Conservation (phyloP, 2,329 filamentous ascomycete species). For the Xylariaceae sp. region DNA sequence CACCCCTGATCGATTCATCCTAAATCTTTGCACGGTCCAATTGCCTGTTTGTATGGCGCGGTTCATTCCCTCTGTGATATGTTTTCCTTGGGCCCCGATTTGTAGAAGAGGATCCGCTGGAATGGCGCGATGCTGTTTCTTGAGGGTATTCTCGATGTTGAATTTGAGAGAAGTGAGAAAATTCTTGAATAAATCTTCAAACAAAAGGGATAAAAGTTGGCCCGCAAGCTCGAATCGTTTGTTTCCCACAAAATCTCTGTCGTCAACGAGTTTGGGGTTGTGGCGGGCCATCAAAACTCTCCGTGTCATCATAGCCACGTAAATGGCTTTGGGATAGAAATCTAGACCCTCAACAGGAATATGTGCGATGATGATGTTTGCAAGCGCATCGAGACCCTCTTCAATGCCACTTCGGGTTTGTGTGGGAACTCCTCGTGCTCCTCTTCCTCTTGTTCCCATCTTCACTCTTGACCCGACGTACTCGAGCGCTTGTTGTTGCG, state of each 20-base stretch:
- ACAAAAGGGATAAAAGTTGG: slow-evolving; percentile 86
- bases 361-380: slow-evolving; percentile 90
- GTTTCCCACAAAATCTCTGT: slow-evolving; percentile 96
- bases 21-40: slow-evolving; percentile 96
- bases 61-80: slow-evolving; percentile 90
- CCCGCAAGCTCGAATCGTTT: slow-evolving; percentile 93
- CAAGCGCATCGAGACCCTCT: slow-evolving; percentile 87
- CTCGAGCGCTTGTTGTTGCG: slow-evolving; percentile 92
- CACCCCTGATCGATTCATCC: slow-evolving; percentile 96
- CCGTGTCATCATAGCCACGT: slow-evolving; percentile 96
- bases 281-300: slow-evolving; percentile 91
- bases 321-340: slow-evolving; percentile 95
- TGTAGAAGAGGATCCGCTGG: slow-evolving; percentile 84
- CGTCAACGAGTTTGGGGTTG: slow-evolving; percentile 84
- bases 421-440: slow-evolving; percentile 44
- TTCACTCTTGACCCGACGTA: slow-evolving; percentile 85
- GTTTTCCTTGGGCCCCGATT: slow-evolving; percentile 77
- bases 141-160: slow-evolving; percentile 91
- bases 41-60: slow-evolving; percentile 96
- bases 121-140: slow-evolving; percentile 85
- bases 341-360: slow-evolving; percentile 88
- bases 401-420: slow-evolving; percentile 76
- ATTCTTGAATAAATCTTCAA: slow-evolving; percentile 97
- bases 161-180: slow-evolving; percentile 86
- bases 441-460: slow-evolving; percentile 67